Percentiles rank a stretch among this genome's conserved stretches.
phyloP scores from a whole-genome alignment of 2,329 filamentous ascomycete genomes.

The Daldinia sp. region DNA sequence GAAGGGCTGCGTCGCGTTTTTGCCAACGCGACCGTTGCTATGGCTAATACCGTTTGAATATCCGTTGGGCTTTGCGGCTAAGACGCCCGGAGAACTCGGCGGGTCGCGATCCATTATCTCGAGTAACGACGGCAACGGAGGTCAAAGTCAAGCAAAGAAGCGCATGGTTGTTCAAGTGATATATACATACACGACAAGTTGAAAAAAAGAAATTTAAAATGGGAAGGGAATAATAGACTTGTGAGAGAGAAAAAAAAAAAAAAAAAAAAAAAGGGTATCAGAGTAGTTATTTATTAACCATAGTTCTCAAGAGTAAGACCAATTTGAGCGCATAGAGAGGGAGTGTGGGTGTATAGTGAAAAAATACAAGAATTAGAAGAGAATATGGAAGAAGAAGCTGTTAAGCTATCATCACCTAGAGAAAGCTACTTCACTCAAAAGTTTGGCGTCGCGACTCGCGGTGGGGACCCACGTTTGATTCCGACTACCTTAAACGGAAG shows the following conservation, averaged over 20 bases:
- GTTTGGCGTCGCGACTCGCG: conserved; percentile 40
- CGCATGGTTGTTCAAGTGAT: conserved; percentile 29
- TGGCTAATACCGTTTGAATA: conserved; percentile 19
- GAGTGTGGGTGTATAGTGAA: conserved; percentile 30
- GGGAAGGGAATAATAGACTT: conserved; percentile 5
- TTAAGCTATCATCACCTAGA: conserved; percentile 32
- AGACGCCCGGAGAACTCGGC: conserved; percentile 37
- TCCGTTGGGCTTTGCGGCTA: conserved; percentile 46
- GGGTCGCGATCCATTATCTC: conserved; percentile 45
- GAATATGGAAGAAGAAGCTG: conserved; percentile 14
- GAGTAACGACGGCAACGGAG: conserved; percentile 15
- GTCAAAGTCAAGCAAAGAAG: conserved; percentile 36
- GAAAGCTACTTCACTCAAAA: conserved; percentile 17
- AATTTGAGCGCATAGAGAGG: conserved; percentile 20
- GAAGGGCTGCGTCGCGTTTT: conserved; percentile 41
- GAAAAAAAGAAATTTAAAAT: conserved; percentile 17
- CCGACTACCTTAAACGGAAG: conserved; percentile 26
- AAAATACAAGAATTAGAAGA: conserved; percentile 28
- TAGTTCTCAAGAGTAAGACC: conserved; percentile 18
- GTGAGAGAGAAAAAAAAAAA: background rate
- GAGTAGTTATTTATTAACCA: conserved; percentile 12
- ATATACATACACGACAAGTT: conserved; percentile 26
- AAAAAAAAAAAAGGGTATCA: conserved; percentile 20
- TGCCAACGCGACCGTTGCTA: conserved; percentile 34
- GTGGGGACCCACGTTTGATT: conserved; percentile 35